A percentile compares a stretch with the other conserved stretches of the same genome.
Evolutionary conservation across 176 grass and related monocot genomes (phyloP).

Genomic region (Rhipidocladum racemiflorum): DNA sequence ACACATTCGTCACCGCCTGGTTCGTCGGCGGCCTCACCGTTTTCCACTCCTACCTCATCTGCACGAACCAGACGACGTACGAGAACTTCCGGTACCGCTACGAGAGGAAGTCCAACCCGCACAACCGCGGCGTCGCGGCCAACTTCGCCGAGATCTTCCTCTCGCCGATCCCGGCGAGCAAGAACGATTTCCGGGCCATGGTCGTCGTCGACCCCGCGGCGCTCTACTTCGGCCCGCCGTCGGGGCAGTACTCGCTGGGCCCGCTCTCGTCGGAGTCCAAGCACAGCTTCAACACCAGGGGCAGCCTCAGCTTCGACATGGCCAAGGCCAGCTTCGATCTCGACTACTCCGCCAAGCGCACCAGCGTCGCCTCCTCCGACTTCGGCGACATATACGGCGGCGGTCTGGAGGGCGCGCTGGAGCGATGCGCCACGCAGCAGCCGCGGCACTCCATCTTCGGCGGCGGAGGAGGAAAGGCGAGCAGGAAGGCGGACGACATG

Average conservation of each 20-base stretch:
- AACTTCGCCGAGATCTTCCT: slow-evolving; percentile 74
- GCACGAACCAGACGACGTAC: slow-evolving; percentile 96
- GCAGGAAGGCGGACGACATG: slow-evolving; percentile 52
- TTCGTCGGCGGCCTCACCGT: slow-evolving; percentile 89
- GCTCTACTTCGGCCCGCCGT: slow-evolving; percentile 35
- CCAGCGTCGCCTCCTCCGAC: slow-evolving; percentile 58
- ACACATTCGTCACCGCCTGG: slow-evolving; percentile 84
- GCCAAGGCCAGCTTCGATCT: slow-evolving; percentile 69
- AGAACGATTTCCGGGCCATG: slow-evolving; percentile 57
- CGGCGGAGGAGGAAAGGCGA: slow-evolving; percentile 15
- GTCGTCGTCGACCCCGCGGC: slow-evolving; percentile 42
- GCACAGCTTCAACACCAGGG: slow-evolving; percentile 47
- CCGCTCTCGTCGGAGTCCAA: slow-evolving; percentile 28
- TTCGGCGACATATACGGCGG: slow-evolving; percentile 57
- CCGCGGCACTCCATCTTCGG: slow-evolving; percentile 48
- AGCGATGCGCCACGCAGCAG: slow-evolving; percentile 36
- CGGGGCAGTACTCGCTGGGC: slow-evolving; percentile 29
- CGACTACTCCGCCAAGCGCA: slow-evolving; percentile 36
- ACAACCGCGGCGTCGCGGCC: slow-evolving; percentile 58
- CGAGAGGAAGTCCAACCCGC: slow-evolving; percentile 71
- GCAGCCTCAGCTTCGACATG: slow-evolving; percentile 56
- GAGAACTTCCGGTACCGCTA: slow-evolving; percentile 97
- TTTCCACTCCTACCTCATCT: slow-evolving; percentile 82
- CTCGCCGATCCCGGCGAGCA: slow-evolving; percentile 56
- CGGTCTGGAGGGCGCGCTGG: slow-evolving; percentile 6